Conservation (phyloP, 2,329 filamentous ascomycete species). For the Colletotrichum viniferum region DNA sequence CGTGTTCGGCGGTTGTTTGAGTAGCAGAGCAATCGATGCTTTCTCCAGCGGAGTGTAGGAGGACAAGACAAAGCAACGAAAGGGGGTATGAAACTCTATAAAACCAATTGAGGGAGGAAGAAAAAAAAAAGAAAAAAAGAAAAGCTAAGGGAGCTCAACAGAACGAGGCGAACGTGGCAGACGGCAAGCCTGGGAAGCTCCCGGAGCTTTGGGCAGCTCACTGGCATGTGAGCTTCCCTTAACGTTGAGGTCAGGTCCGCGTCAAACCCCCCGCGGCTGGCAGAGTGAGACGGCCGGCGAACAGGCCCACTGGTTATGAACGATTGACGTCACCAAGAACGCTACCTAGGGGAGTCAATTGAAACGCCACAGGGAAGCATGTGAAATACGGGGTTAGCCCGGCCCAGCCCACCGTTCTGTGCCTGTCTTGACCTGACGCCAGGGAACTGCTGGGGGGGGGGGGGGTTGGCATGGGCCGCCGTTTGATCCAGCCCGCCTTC, state of each 20-base stretch:
- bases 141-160: background rate
- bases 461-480: background rate
- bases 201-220: slow-evolving; percentile 9
- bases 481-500: background rate
- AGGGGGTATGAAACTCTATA: background rate
- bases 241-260: background rate
- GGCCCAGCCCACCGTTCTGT: background rate
- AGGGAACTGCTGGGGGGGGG: background rate
- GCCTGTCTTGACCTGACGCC: background rate
- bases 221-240: slow-evolving; percentile 7
- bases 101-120: background rate
- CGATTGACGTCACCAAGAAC: slow-evolving; percentile 16
- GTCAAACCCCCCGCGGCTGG: background rate
- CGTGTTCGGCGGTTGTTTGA: background rate
- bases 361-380: slow-evolving; percentile 16
- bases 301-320: slow-evolving; percentile 5
- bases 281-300: background rate
- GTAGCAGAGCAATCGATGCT: background rate
- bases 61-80: background rate
- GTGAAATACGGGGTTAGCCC: slow-evolving; percentile 9
- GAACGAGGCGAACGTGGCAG: background rate
- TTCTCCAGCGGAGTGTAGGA: background rate
- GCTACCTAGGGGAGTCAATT: slow-evolving; percentile 6
- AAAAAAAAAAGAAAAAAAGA: background rate
- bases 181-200: slow-evolving; percentile 9